Evolutionary conservation across 2,329 filamentous ascomycete genomes (phyloP).

Genomic region (Raffaelea albimanens): DNA sequence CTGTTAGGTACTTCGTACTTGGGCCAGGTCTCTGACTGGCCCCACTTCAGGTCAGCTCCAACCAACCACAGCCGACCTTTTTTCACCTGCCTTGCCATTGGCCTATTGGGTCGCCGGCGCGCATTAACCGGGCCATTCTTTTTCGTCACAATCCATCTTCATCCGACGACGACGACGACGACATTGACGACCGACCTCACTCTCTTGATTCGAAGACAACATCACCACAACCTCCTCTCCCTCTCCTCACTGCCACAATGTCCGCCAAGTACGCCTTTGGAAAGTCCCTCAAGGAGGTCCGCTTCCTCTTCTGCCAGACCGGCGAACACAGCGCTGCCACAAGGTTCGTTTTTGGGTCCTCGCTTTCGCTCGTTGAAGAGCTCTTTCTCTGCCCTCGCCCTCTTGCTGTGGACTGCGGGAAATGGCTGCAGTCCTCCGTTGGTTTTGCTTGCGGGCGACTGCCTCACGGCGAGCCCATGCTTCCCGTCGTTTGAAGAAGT

Average conservation of each 20-base stretch:
- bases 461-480: too few relatives aligned
- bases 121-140: too few relatives aligned
- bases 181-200: background rate
- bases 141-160: background rate
- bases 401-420: too few relatives aligned
- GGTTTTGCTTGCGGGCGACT: too few relatives aligned
- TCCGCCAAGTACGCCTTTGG: slow-evolving; percentile 88
- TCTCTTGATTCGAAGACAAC: background rate
- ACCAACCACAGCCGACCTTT: slow-evolving; percentile 9
- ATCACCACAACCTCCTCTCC: background rate
- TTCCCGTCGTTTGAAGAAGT: too few relatives aligned
- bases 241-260: slow-evolving; percentile 45
- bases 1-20: too few relatives aligned
- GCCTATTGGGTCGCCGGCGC: background rate
- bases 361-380: background rate
- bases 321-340: slow-evolving; percentile 82
- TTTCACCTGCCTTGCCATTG: slow-evolving; percentile 8
- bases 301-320: slow-evolving; percentile 95
- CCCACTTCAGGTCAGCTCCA: too few relatives aligned
- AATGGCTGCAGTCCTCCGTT: too few relatives aligned
- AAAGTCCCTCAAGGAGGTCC: slow-evolving; percentile 83
- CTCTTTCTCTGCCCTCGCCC: too few relatives aligned
- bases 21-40: too few relatives aligned
- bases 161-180: background rate
- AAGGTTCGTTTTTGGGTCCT: slow-evolving; percentile 37